Percentiles rank a stretch among this genome's conserved stretches.
phyloP scores from a whole-genome alignment of 1,284 basidiomycete species.

The Mycena citricolor region DNA sequence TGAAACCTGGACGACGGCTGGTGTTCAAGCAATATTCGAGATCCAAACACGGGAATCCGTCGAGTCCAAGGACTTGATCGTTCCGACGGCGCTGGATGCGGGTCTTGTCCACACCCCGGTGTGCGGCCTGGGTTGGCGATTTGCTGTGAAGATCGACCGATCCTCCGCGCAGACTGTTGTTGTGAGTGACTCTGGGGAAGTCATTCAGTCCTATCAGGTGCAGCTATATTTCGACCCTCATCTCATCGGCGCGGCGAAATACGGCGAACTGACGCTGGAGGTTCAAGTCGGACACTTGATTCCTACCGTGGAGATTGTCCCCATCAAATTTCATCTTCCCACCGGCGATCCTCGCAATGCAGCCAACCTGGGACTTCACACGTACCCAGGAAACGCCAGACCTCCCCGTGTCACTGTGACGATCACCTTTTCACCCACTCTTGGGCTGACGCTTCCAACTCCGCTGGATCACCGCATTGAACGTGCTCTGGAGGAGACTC shows the following conservation, averaged over 20 bases:
- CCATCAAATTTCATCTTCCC: too few species aligned
- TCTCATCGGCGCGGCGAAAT: neutral
- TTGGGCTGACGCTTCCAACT: constrained; percentile 3
- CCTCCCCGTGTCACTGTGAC: constrained; percentile 7
- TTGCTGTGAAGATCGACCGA: neutral
- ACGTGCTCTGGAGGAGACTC: constrained; percentile 5
- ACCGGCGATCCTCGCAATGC: neutral
- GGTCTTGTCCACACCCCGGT: neutral
- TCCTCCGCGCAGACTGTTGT: neutral
- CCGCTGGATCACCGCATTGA: constrained; percentile 4
- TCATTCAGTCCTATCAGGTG: neutral
- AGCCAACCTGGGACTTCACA: constrained; percentile 1
- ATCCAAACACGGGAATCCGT: too few species aligned
- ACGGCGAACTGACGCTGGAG: neutral
- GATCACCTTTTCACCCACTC: neutral
- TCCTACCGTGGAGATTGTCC: neutral
- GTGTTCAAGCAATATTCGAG: constrained; percentile 2
- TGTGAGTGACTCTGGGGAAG: neutral
- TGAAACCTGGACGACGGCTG: constrained; percentile 1
- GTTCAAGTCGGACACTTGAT: constrained; percentile 8
- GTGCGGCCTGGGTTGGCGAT: constrained; percentile 11
- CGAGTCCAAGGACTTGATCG: too few species aligned
- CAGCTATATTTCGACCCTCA: neutral
- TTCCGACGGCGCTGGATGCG: too few species aligned
- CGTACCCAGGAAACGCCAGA: constrained; percentile 6